Evolutionary conservation across 176 grass and related monocot genomes (phyloP).

Genomic region (Triticum timopheevii): DNA sequence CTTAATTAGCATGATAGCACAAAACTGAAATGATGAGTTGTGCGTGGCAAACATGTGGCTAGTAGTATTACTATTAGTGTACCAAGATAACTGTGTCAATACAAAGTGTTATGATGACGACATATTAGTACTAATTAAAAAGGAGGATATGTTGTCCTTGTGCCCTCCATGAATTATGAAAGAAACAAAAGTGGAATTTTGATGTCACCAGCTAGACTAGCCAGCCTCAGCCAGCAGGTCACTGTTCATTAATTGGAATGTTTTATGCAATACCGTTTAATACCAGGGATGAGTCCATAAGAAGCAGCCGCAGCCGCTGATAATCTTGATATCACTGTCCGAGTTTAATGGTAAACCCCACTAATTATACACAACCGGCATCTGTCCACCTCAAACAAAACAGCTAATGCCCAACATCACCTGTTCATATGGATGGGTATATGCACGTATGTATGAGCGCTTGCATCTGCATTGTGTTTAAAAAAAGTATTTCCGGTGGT

Average conservation of each 20-base stretch:
- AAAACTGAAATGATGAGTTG: no score
- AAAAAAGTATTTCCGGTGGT: neutral
- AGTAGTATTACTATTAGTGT: no score
- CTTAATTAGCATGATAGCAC: no score
- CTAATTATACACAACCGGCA: slow-evolving; percentile 2
- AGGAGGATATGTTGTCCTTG: neutral
- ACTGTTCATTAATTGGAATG: slow-evolving; percentile 22
- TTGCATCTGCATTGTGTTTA: no score
- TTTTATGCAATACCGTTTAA: neutral
- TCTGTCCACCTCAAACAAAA: slow-evolving; percentile 30
- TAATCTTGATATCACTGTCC: slow-evolving; percentile 24
- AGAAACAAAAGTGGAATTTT: neutral
- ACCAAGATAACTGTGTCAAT: no score
- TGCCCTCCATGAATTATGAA: neutral
- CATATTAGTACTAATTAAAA: no score
- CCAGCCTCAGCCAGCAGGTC: neutral
- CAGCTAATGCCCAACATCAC: neutral
- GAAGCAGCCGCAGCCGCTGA: neutral
- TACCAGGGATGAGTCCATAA: neutral
- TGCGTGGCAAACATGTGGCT: no score
- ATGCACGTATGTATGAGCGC: no score
- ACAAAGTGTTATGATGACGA: no score
- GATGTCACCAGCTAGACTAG: slow-evolving; percentile 3
- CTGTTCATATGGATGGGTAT: neutral
- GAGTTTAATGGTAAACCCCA: slow-evolving; percentile 4